Evolutionary conservation across 1,139 yeast species (phyloP).

Genomic region (Taphrina deformans): DNA sequence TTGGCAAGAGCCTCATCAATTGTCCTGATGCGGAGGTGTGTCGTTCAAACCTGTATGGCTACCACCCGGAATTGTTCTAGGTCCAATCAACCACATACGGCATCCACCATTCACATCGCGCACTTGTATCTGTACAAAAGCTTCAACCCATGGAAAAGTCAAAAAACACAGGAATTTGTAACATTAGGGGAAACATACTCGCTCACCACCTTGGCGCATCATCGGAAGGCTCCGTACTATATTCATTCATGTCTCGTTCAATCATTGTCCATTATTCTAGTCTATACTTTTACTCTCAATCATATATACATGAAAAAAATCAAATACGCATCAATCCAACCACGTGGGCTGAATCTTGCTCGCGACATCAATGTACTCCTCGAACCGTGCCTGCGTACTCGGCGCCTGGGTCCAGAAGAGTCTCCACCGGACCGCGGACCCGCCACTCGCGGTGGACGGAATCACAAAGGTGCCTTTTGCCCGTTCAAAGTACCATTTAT

Average conservation of each 20-base stretch:
- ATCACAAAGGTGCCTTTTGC: constrained; percentile 60
- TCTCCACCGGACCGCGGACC: constrained; percentile 55
- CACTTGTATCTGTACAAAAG: no score
- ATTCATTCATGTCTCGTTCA: no score
- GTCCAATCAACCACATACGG: no score
- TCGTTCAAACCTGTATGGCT: constrained; percentile 15
- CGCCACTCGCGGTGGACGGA: constrained; percentile 39
- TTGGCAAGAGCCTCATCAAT: constrained; percentile 1
- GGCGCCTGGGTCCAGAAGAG: constrained; percentile 74
- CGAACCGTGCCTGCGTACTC: constrained; percentile 46
- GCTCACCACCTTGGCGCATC: no score
- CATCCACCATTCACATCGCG: no score
- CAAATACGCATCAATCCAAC: no score
- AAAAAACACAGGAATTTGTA: no score
- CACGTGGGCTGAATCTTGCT: constrained; percentile 43
- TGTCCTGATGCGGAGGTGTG: constrained; percentile 20
- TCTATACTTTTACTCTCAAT: not conserved
- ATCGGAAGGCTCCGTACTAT: no score
- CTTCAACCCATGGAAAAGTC: no score
- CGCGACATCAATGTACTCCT: constrained; percentile 50
- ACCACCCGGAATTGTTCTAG: constrained; percentile 7
- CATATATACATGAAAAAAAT: no score
- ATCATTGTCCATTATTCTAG: no score
- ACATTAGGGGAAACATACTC: no score
- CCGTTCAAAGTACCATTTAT: constrained; percentile 96